These are phyloP conservation scores for Trichoderma erinaceum DNA, from an alignment of 495 filamentous ascomycete genomes.

Conservation along the genomic window DNA sequence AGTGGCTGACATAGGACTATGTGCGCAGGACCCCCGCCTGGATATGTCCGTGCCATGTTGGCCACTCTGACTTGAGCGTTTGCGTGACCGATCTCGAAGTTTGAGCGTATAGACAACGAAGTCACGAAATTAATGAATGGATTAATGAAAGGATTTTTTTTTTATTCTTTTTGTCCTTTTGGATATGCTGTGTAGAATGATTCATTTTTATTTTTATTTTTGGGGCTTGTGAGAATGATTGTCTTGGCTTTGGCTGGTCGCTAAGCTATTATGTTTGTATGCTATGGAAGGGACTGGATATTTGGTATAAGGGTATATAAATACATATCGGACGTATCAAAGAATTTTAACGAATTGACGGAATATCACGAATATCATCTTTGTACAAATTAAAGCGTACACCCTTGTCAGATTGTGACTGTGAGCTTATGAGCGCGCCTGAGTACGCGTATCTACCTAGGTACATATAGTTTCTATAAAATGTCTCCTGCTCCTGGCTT, in stretches of 20 bases:
- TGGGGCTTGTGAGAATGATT: too few species aligned
- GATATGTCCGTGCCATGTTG: constrained; percentile 65
- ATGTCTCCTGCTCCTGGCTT: neutral
- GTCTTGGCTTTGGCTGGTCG: too few species aligned
- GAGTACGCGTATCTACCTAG: too few species aligned
- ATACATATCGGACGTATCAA: neutral
- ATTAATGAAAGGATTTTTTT: neutral
- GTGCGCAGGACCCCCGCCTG: constrained; percentile 47
- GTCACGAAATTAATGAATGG: constrained; percentile 2
- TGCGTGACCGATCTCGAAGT: neutral
- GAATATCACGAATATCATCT: neutral
- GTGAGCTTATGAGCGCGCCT: too few species aligned
- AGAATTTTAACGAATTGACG: neutral
- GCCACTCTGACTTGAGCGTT: constrained; percentile 61
- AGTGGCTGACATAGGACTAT: constrained; percentile 4
- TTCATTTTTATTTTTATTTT: neutral
- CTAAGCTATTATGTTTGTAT: too few species aligned
- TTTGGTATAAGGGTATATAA: neutral
- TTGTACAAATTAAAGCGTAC: neutral
- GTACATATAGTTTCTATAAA: too few species aligned
- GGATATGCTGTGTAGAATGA: neutral
- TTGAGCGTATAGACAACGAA: neutral
- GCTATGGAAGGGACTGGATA: neutral
- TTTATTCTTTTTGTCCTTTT: neutral
- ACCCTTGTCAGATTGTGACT: too few species aligned